Evolutionary conservation across 73 alveolate species (phyloP).

Genomic region (Tetrahymena malaccensis): DNA sequence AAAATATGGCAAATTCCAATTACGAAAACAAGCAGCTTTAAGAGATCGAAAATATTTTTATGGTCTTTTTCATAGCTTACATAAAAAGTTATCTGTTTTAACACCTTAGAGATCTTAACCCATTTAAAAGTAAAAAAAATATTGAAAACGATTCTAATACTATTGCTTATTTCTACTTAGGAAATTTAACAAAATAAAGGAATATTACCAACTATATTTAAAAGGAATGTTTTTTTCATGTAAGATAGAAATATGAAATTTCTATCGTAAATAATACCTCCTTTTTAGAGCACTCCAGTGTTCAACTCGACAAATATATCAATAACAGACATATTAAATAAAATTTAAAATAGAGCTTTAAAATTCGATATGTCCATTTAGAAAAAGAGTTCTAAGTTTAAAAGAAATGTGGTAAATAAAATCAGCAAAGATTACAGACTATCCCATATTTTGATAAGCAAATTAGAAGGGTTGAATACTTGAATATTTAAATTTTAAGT

Average conservation of each 20-base stretch:
- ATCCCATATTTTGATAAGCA: background rate
- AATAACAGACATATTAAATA: background rate
- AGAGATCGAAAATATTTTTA: background rate
- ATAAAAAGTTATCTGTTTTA: background rate
- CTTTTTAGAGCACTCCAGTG: background rate
- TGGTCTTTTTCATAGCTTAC: background rate
- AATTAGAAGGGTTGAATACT: background rate
- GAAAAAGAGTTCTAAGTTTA: background rate
- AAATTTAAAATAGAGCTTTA: background rate
- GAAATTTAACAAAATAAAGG: background rate
- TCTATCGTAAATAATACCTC: background rate
- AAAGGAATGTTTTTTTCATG: background rate
- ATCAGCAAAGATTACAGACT: background rate
- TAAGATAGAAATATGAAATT: background rate
- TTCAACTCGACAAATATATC: conserved; percentile 1
- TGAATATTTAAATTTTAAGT: background rate
- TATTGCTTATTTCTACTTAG: background rate
- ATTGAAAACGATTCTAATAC: background rate
- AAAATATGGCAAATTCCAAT: background rate
- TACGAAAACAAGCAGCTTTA: background rate
- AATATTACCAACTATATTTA: background rate
- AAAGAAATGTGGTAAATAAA: background rate
- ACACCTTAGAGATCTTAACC: background rate
- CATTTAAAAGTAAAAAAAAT: background rate
- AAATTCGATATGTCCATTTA: background rate